phyloP scores from a whole-genome alignment of 1,139 yeast genomes.

The Debaryomycetaceae sp. region DNA sequence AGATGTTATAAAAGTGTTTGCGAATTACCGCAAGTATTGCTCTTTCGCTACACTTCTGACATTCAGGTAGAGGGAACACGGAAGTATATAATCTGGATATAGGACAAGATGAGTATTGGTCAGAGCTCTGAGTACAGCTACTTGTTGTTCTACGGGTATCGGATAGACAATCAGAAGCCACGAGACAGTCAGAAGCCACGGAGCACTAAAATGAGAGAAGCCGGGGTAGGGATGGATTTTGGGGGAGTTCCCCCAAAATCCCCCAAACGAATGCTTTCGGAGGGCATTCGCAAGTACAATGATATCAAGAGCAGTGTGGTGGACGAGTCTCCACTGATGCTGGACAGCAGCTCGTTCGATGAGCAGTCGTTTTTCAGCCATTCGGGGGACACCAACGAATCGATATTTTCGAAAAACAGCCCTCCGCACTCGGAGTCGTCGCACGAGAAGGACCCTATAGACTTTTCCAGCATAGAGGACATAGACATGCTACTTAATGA shows the following conservation, averaged over 20 bases:
- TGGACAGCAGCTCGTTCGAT: conserved; percentile 2
- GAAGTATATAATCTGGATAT: neutral
- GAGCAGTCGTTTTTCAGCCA: neutral
- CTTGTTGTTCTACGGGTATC: neutral
- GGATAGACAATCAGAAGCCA: neutral
- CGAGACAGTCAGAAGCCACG: no score
- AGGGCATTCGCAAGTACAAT: neutral
- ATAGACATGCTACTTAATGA: conserved; percentile 18
- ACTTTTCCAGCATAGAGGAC: conserved; percentile 15
- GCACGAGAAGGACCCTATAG: conserved; percentile 4
- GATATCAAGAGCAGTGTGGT: neutral
- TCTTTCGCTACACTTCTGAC: neutral
- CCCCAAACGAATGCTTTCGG: conserved; percentile 3
- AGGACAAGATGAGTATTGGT: neutral
- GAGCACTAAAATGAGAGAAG: neutral
- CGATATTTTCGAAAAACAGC: conserved; percentile 15
- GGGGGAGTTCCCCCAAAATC: conserved; percentile 1
- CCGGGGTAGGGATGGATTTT: neutral
- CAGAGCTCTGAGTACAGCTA: neutral
- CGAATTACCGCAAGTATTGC: neutral
- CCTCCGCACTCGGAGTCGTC: neutral
- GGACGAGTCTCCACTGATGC: neutral
- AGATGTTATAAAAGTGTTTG: neutral
- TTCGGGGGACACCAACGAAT: conserved; percentile 8
- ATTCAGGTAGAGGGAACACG: neutral